These are phyloP conservation scores for Geotrichum europaeum DNA, from an alignment of 1,139 yeast species.

Conservation along the genomic window DNA sequence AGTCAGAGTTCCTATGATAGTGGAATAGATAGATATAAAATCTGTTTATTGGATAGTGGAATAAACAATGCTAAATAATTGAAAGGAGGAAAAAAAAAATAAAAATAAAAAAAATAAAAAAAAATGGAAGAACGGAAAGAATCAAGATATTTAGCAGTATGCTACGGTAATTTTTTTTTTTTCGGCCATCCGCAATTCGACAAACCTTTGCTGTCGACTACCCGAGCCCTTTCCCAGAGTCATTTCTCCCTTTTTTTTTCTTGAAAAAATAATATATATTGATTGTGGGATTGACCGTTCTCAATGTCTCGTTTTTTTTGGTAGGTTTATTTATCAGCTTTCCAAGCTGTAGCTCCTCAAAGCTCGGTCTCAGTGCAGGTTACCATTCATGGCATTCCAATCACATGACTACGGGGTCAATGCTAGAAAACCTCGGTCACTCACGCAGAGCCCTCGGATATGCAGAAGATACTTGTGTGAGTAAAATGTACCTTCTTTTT, in stretches of 20 bases:
- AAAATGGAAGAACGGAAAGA: neutral
- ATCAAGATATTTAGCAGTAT: neutral
- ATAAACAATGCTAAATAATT: neutral
- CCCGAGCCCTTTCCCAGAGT: neutral
- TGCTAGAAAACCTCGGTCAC: neutral
- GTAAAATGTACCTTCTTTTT: neutral
- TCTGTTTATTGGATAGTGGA: too few relatives aligned
- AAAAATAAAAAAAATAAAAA: neutral
- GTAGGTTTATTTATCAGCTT: neutral
- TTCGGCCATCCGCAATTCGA: neutral
- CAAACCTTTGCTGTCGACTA: neutral
- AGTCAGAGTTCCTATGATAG: neutral
- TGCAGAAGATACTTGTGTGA: neutral
- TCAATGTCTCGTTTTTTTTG: neutral
- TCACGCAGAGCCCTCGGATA: neutral
- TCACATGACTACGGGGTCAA: neutral
- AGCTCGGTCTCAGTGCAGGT: too few relatives aligned
- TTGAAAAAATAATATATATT: too few relatives aligned
- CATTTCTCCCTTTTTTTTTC: too few relatives aligned
- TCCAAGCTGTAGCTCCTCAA: too few relatives aligned
- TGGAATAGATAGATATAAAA: too few relatives aligned
- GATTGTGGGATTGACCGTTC: too few relatives aligned
- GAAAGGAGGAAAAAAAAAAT: neutral
- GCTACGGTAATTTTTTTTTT: neutral
- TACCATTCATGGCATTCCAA: neutral